phyloP scores from a whole-genome alignment of 2,329 filamentous ascomycete genomes.

The Colletotrichum australisinense region DNA sequence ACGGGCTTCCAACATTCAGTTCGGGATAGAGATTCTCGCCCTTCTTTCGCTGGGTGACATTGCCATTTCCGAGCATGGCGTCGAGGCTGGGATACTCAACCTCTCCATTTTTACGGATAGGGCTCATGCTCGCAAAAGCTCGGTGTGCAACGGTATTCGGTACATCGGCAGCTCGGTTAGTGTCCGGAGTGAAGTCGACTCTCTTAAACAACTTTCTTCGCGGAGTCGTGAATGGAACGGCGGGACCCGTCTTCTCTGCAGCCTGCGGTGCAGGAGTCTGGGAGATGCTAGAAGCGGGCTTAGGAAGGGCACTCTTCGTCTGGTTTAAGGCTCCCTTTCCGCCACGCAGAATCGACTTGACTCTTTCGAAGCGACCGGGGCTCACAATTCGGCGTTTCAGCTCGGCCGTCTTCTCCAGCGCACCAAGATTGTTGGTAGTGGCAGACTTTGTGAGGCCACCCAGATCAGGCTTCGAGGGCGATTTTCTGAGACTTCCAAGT shows the following conservation, averaged over 20 bases:
- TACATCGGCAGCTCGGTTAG: conserved; percentile 59
- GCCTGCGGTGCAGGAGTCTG: conserved; percentile 59
- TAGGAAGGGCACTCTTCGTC: conserved; percentile 60
- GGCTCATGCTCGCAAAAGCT: conserved; percentile 64
- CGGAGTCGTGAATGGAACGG: conserved; percentile 71
- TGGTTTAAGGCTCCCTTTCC: conserved; percentile 52
- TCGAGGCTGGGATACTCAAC: conserved; percentile 49
- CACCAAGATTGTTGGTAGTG: conserved; percentile 58
- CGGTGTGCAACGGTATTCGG: conserved; percentile 48
- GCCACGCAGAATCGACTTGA: conserved; percentile 68
- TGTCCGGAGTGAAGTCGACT: conserved; percentile 83
- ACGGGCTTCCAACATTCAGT: conserved; percentile 45
- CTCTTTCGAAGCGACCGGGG: conserved; percentile 63
- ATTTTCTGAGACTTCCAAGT: conserved; percentile 54
- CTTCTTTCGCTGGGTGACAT: conserved; percentile 41
- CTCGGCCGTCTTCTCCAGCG: conserved; percentile 46
- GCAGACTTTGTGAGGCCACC: conserved; percentile 54
- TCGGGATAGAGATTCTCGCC: conserved; percentile 64
- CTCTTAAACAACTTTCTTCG: conserved; percentile 76
- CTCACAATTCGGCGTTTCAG: conserved; percentile 54
- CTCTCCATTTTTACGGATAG: conserved; percentile 45
- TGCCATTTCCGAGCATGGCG: conserved; percentile 40
- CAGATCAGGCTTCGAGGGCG: conserved; percentile 62
- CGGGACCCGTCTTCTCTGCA: conserved; percentile 64
- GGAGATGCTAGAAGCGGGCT: conserved; percentile 51